These are phyloP conservation scores for Fusarium euwallaceae DNA, from an alignment of 2,329 filamentous ascomycete species.

Conservation along the genomic window DNA sequence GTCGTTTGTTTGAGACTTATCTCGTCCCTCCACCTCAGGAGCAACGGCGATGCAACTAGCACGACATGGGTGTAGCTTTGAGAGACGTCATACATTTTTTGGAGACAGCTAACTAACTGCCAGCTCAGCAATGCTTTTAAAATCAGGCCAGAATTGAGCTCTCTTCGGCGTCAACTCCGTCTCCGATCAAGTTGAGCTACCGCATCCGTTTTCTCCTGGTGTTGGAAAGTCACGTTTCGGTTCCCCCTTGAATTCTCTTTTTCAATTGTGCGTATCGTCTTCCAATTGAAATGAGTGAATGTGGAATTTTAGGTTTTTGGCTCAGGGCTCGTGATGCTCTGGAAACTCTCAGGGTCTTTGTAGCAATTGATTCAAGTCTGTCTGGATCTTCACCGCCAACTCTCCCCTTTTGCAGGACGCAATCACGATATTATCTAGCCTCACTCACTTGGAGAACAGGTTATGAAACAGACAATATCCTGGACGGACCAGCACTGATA, in stretches of 20 bases:
- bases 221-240: slow-evolving; percentile 10
- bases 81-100: slow-evolving; percentile 6
- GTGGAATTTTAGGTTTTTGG: not conserved
- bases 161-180: slow-evolving; percentile 11
- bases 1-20: not conserved
- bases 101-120: not conserved
- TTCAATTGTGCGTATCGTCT: not conserved
- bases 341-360: not conserved
- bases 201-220: not conserved
- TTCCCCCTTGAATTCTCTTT: not conserved
- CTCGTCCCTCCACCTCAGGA: not conserved
- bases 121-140: slow-evolving; percentile 12
- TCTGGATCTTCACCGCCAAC: not conserved
- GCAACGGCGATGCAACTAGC: not conserved
- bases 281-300: slow-evolving; percentile 3
- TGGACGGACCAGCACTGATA: not conserved
- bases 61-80: slow-evolving; percentile 3
- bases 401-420: not conserved
- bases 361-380: not conserved
- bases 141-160: slow-evolving; percentile 4
- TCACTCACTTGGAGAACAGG: not conserved
- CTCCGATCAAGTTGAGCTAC: not conserved
- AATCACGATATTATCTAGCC: not conserved
- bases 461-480: not conserved
- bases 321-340: not conserved